Percentiles rank a stretch among this genome's conserved stretches.
These are phyloP conservation scores for Starmera dryadoides DNA, from an alignment of 805 yeast genomes.

Conservation along the genomic window DNA sequence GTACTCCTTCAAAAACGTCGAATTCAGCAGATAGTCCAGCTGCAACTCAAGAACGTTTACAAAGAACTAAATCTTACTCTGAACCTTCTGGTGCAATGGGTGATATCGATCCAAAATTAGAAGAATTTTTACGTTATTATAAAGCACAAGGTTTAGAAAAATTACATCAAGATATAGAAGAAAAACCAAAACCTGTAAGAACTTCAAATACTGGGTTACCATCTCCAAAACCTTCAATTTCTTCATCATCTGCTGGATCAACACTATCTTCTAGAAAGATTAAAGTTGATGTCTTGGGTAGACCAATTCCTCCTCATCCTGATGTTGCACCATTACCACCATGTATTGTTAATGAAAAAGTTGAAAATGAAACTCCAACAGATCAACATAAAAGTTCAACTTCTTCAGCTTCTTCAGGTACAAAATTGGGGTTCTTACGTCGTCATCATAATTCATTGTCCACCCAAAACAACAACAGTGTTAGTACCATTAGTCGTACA, in stretches of 20 bases:
- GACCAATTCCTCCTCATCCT: constrained; percentile 48
- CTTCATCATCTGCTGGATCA: constrained; percentile 2
- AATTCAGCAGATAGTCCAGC: background rate
- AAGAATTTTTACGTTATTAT: constrained; percentile 37
- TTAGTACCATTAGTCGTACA: constrained; percentile 4
- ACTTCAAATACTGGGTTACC: background rate
- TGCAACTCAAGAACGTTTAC: background rate
- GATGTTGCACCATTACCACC: constrained; percentile 38
- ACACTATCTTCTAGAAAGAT: background rate
- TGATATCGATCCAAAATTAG: constrained; percentile 38
- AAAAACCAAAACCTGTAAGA: background rate
- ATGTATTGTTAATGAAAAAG: constrained; percentile 28
- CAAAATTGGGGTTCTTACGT: constrained; percentile 7
- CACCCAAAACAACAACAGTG: background rate
- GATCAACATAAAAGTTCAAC: constrained; percentile 1
- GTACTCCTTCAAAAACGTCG: background rate
- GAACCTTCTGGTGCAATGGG: constrained; percentile 2
- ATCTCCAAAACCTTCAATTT: constrained; percentile 6
- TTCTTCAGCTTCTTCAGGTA: constrained; percentile 1
- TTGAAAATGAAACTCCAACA: constrained; percentile 2
- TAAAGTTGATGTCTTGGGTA: constrained; percentile 31
- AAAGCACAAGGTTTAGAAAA: constrained; percentile 18
- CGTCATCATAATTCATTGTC: constrained; percentile 4
- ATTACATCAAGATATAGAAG: constrained; percentile 12
- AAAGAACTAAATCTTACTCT: constrained; percentile 11